Conservation (phyloP, 23 red algal genomes). For the Rhodosorus marinus region DNA sequence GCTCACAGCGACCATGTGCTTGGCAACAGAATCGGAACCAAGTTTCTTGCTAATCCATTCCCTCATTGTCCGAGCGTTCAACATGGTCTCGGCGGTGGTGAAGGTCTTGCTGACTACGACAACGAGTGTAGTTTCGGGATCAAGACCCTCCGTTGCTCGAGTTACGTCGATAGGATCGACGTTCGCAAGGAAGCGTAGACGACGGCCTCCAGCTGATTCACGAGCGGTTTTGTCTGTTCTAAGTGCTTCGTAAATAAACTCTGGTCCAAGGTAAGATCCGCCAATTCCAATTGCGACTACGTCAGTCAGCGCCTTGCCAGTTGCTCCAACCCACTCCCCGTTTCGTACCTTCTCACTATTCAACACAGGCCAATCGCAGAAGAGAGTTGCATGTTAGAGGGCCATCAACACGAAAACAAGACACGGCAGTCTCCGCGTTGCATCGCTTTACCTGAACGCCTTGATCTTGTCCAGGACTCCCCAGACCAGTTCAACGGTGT, state of each 20-base stretch:
- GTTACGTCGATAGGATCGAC: slow-evolving; percentile 84
- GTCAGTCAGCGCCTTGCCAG: slow-evolving; percentile 56
- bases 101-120: slow-evolving; percentile 96
- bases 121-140: slow-evolving; percentile 77
- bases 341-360: slow-evolving; percentile 37
- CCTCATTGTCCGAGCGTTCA: slow-evolving; percentile 88
- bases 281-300: slow-evolving; percentile 94
- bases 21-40: slow-evolving; percentile 36
- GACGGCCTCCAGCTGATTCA: slow-evolving; percentile 28
- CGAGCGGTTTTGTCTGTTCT: slow-evolving; percentile 34
- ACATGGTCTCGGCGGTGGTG: slow-evolving; percentile 91
- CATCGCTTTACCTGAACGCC: slow-evolving; percentile 13
- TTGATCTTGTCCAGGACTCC: slow-evolving; percentile 47
- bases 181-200: slow-evolving; percentile 82
- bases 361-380: too few species aligned
- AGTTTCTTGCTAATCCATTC: slow-evolving; percentile 42
- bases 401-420: too few species aligned
- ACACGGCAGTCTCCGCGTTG: too few species aligned
- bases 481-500: slow-evolving; percentile 44
- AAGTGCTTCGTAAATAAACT: slow-evolving; percentile 90
- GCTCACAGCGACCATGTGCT: slow-evolving; percentile 88
- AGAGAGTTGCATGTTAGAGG: too few species aligned
- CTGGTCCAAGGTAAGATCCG: slow-evolving; percentile 83
- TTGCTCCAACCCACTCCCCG: slow-evolving; percentile 59
- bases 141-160: slow-evolving; percentile 38